Conservation (phyloP, 2,329 filamentous ascomycete species). For the Fusarium graminum region DNA sequence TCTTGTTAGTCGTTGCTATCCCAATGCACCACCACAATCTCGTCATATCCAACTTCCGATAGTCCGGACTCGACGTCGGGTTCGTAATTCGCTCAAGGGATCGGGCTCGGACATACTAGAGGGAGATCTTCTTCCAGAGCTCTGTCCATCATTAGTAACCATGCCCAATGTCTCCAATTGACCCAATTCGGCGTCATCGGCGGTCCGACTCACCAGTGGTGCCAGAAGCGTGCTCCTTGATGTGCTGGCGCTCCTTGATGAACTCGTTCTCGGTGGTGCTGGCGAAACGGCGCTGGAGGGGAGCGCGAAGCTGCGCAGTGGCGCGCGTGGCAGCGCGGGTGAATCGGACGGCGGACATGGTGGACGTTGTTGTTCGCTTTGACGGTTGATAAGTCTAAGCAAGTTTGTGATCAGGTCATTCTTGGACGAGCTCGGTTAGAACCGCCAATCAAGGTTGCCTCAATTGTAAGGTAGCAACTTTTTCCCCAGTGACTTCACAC, state of each 20-base stretch:
- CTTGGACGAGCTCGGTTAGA: conserved; percentile 53
- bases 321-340: conserved; percentile 74
- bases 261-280: conserved; percentile 89
- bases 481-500: conserved; percentile 8
- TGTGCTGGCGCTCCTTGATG: conserved; percentile 89
- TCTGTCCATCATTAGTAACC: conserved; percentile 67
- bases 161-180: conserved; percentile 38
- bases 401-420: conserved; percentile 54
- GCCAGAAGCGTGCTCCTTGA: conserved; percentile 88
- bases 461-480: conserved; percentile 49
- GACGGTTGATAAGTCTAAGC: conserved; percentile 42
- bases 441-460: conserved; percentile 51
- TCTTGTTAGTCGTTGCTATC: conserved; percentile 41
- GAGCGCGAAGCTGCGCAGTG: conserved; percentile 69
- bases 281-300: conserved; percentile 78
- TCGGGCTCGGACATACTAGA: conserved; percentile 78
- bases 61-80: conserved; percentile 27
- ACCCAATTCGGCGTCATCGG: conserved; percentile 17
- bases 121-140: conserved; percentile 94
- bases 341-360: conserved; percentile 75
- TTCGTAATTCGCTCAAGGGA: conserved; percentile 48
- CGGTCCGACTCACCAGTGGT: conserved; percentile 78
- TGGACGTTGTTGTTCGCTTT: conserved; percentile 51
- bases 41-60: conserved; percentile 34
- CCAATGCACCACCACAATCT: conserved; percentile 16